Conservation (phyloP, 2,329 filamentous ascomycete species). For the Plenodomus biglobosus region DNA sequence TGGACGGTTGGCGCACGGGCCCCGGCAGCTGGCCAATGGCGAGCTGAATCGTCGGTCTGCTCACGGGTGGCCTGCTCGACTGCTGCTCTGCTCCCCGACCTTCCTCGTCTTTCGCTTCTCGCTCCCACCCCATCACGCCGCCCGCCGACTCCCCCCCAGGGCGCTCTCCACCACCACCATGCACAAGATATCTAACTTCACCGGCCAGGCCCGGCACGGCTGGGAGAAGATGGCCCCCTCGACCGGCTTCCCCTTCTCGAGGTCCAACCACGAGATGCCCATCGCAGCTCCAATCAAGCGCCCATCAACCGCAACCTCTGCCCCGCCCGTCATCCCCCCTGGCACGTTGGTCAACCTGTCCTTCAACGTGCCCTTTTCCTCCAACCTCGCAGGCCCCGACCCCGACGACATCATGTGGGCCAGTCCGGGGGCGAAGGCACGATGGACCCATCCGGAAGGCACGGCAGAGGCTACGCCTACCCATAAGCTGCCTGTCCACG, state of each 20-base stretch:
- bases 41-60: conserved; percentile 4
- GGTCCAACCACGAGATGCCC: conserved; percentile 58
- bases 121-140: conserved; percentile 24
- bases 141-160: conserved; percentile 36
- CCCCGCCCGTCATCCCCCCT: conserved; percentile 66
- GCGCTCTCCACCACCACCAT: conserved; percentile 47
- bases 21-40: conserved; percentile 7
- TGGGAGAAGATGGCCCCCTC: conserved; percentile 68
- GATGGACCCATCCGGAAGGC: conserved; percentile 91
- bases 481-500: conserved; percentile 89
- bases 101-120: conserved; percentile 24
- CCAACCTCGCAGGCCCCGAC: conserved; percentile 87
- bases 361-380: conserved; percentile 96
- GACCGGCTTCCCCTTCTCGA: conserved; percentile 63
- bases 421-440: conserved; percentile 79
- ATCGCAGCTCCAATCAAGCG: conserved; percentile 58
- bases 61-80: conserved; percentile 9
- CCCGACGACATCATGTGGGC: conserved; percentile 94
- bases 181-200: conserved; percentile 71
- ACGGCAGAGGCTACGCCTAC: conserved; percentile 81
- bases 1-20: conserved; percentile 6
- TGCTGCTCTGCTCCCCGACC: conserved; percentile 14
- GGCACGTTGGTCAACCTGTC: conserved; percentile 85
- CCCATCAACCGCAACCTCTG: conserved; percentile 49
- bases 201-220: conserved; percentile 65